Percentiles rank a stretch among this genome's conserved stretches.
These are phyloP conservation scores for Athelia sp. DNA, from an alignment of 1,284 basidiomycete species.

Conservation along the genomic window DNA sequence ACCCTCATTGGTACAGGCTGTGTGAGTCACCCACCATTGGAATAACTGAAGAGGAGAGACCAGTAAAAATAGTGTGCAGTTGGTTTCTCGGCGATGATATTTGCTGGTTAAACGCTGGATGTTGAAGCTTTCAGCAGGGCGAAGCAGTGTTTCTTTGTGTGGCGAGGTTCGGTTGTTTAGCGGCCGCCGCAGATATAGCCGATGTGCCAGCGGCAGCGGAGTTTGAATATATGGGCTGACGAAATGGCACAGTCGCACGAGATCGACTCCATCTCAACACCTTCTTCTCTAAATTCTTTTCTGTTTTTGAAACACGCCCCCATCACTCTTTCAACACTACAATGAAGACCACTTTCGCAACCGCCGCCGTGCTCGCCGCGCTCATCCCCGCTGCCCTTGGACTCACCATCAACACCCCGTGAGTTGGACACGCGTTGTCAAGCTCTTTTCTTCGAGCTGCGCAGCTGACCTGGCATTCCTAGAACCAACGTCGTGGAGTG, in stretches of 20 bases:
- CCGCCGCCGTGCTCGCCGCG: constrained; percentile 37
- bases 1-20: no score
- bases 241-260: no score
- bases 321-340: constrained; percentile 5
- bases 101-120: no score
- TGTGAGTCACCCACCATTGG: no score
- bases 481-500: not conserved
- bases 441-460: not conserved
- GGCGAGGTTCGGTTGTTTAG: no score
- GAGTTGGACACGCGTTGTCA: constrained; percentile 24
- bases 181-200: no score
- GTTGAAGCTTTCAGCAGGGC: no score
- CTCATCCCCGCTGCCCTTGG: constrained; percentile 40
- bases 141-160: no score
- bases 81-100: no score
- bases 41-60: no score
- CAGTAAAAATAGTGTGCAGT: no score
- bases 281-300: not conserved
- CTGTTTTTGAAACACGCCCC: not conserved
- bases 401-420: constrained; percentile 70
- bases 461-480: constrained; percentile 33
- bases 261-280: no score
- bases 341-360: constrained; percentile 49
- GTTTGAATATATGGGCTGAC: not conserved
- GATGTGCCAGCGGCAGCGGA: not conserved